phyloP scores from a whole-genome alignment of 441 rosid species.

The Pelargonium cotyledonis region DNA sequence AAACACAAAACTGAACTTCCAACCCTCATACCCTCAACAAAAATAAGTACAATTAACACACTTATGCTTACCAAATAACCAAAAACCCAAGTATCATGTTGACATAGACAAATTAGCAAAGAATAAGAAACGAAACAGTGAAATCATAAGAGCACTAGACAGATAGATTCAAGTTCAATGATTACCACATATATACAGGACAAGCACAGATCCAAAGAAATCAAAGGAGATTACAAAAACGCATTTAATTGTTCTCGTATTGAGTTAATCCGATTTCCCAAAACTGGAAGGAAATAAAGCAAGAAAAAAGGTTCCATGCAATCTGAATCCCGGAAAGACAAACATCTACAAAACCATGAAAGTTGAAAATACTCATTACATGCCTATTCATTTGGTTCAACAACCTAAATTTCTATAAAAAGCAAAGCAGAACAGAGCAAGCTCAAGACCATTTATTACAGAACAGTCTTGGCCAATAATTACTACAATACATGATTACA shows the following conservation, averaged over 20 bases:
- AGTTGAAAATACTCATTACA: neutral
- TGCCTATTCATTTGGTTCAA: slow-evolving; percentile 18
- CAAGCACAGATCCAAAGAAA: slow-evolving; percentile 1
- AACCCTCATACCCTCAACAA: neutral
- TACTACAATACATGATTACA: slow-evolving; percentile 4
- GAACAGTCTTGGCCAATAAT: slow-evolving; percentile 14
- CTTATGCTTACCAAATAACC: slow-evolving; percentile 11
- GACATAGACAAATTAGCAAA: slow-evolving; percentile 16
- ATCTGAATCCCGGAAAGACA: slow-evolving; percentile 11
- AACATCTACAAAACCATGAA: neutral
- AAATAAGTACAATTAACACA: slow-evolving; percentile 15
- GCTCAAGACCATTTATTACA: slow-evolving; percentile 12
- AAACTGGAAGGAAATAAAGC: slow-evolving; percentile 19
- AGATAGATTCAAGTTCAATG: neutral
- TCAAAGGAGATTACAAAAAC: slow-evolving; percentile 8
- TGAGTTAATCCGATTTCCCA: slow-evolving; percentile 18
- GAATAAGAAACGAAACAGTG: neutral
- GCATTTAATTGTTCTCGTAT: slow-evolving; percentile 6
- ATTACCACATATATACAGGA: slow-evolving; percentile 3
- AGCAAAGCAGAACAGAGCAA: slow-evolving; percentile 1
- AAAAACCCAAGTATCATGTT: slow-evolving; percentile 13
- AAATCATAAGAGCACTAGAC: neutral
- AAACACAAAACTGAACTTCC: neutral
- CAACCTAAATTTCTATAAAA: slow-evolving; percentile 11
- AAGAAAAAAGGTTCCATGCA: neutral